These are phyloP conservation scores for Pseudocercospora crystallina DNA, from an alignment of 2,329 filamentous ascomycete species.

Conservation along the genomic window DNA sequence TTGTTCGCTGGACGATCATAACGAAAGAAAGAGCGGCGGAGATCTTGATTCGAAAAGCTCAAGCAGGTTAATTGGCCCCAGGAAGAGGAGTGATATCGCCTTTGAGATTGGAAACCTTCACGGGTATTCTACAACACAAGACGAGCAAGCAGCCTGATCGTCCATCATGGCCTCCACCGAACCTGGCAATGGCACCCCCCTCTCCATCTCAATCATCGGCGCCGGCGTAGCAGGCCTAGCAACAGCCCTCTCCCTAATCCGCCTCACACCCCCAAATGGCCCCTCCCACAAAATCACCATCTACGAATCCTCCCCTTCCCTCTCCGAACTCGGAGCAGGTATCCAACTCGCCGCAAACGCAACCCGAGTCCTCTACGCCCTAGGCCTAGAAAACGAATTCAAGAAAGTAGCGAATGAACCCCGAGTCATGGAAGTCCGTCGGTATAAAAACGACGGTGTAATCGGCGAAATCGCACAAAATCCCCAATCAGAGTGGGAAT, in stretches of 20 bases:
- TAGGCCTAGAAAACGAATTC: not conserved
- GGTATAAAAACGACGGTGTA: slow-evolving; percentile 2
- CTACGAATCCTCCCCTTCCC: slow-evolving; percentile 36
- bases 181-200: too few species aligned
- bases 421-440: slow-evolving; percentile 2
- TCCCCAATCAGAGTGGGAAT: slow-evolving; percentile 5
- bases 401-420: slow-evolving; percentile 3
- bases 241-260: slow-evolving; percentile 39
- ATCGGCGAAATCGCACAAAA: slow-evolving; percentile 15
- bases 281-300: slow-evolving; percentile 38
- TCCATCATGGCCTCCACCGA: too few species aligned
- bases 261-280: not conserved
- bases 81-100: too few species aligned
- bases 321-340: slow-evolving; percentile 33
- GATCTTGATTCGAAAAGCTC: too few species aligned
- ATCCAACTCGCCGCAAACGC: slow-evolving; percentile 13
- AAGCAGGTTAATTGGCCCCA: too few species aligned
- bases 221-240: slow-evolving; percentile 41
- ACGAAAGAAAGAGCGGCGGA: too few species aligned
- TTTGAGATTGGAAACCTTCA: too few species aligned
- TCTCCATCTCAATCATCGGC: slow-evolving; percentile 25
- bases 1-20: too few species aligned
- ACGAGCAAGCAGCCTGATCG: too few species aligned
- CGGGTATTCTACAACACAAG: too few species aligned
- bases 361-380: slow-evolving; percentile 1